These are phyloP conservation scores for Andrographis paniculata DNA, from an alignment of 305 asterid species.

Conservation along the genomic window DNA sequence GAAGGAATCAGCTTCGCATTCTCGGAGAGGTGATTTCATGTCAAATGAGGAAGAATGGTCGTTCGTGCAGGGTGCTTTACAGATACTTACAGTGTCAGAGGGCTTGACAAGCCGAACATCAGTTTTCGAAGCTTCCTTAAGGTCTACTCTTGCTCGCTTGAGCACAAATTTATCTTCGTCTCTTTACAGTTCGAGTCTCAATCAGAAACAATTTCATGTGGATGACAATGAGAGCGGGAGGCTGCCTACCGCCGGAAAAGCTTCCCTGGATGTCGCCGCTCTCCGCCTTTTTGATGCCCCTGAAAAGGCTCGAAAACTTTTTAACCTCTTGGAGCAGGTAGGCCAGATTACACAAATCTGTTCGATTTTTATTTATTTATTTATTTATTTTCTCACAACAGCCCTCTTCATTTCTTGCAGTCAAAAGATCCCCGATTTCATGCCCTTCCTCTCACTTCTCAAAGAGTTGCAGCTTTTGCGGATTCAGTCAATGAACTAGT, in stretches of 20 bases:
- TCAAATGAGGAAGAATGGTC: constrained; percentile 98
- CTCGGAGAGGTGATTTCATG: constrained; percentile 57
- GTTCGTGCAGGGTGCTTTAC: constrained; percentile 92
- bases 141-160: constrained; percentile 93
- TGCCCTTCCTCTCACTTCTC: constrained; percentile 90
- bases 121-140: constrained; percentile 92
- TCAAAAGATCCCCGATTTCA: constrained; percentile 97
- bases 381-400: constrained; percentile 5
- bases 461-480: constrained; percentile 79
- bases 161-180: constrained; percentile 74
- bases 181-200: constrained; percentile 50
- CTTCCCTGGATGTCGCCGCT: constrained; percentile 86
- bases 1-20: constrained; percentile 55
- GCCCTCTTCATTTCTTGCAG: constrained; percentile 44
- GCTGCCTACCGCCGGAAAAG: constrained; percentile 67
- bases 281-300: constrained; percentile 74
- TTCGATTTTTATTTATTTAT: not conserved
- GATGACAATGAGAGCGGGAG: constrained; percentile 53
- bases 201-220: constrained; percentile 49
- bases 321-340: constrained; percentile 94
- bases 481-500: constrained; percentile 95
- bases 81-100: constrained; percentile 94
- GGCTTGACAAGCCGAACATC: constrained; percentile 83
- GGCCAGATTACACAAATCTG: not conserved
- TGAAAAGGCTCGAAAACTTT: constrained; percentile 87